Evolutionary conservation across 2,329 filamentous ascomycete genomes (phyloP).

Genomic region (Colletotrichum theobromicola): DNA sequence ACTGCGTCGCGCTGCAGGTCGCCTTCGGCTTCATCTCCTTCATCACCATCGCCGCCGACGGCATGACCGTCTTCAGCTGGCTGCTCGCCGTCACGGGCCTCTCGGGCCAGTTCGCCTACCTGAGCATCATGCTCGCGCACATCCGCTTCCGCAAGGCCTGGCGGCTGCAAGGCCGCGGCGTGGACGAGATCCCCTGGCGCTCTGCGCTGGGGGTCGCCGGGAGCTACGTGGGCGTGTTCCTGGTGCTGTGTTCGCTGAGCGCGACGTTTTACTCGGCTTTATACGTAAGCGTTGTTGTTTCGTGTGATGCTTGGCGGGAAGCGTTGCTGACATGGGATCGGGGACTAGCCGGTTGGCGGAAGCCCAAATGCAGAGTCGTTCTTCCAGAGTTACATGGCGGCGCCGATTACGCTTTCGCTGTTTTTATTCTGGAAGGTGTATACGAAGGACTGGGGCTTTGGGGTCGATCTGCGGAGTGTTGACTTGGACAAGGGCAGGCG

Average conservation of each 20-base stretch:
- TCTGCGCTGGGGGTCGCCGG: slow-evolving; percentile 80
- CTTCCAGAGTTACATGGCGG: slow-evolving; percentile 75
- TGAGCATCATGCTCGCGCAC: slow-evolving; percentile 48
- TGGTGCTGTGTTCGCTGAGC: slow-evolving; percentile 77
- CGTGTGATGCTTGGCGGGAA: slow-evolving; percentile 62
- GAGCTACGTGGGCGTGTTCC: slow-evolving; percentile 78
- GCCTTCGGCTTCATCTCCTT: slow-evolving; percentile 71
- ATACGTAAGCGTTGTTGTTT: slow-evolving; percentile 63
- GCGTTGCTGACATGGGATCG: slow-evolving; percentile 39
- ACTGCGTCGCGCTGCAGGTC: slow-evolving; percentile 66
- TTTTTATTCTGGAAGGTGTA: background rate
- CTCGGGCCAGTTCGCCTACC: slow-evolving; percentile 49
- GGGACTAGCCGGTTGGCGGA: slow-evolving; percentile 39
- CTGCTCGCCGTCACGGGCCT: slow-evolving; percentile 72
- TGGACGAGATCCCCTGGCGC: slow-evolving; percentile 79
- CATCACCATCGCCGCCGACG: slow-evolving; percentile 60
- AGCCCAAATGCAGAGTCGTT: slow-evolving; percentile 64
- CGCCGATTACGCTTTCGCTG: slow-evolving; percentile 58
- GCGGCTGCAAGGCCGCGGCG: slow-evolving; percentile 67
- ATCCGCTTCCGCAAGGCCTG: slow-evolving; percentile 87
- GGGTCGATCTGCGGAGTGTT: background rate
- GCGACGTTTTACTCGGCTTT: slow-evolving; percentile 73
- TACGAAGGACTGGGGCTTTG: background rate
- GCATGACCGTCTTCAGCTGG: slow-evolving; percentile 49
- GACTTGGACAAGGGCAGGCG: background rate